Evolutionary conservation across 345 rosid species (phyloP).

Genomic region (Psidium friedrichsthalianum): DNA sequence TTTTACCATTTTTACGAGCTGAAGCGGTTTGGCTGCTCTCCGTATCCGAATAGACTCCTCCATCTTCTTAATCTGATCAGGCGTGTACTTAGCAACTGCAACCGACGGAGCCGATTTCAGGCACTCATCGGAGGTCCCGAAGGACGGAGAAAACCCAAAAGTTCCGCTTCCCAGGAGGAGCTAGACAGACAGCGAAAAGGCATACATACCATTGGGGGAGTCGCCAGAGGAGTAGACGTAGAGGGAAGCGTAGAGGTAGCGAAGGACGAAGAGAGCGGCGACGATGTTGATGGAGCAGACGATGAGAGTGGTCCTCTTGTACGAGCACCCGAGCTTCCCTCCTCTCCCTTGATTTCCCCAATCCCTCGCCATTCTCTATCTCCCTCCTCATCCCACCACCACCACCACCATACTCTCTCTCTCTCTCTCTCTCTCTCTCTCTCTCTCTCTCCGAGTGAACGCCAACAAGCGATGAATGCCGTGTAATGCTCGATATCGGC

Average conservation of each 20-base stretch:
- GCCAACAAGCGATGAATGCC: too few relatives aligned
- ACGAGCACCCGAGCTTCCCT: constrained; percentile 33
- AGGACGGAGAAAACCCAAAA: background rate
- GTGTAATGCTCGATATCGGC: background rate
- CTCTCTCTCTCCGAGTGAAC: background rate
- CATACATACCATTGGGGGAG: constrained; percentile 21
- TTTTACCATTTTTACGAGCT: constrained; percentile 58
- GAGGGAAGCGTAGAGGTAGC: constrained; percentile 71
- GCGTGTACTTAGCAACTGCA: constrained; percentile 57
- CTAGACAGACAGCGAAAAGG: background rate
- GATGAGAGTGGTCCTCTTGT: constrained; percentile 64
- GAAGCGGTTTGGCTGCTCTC: constrained; percentile 45
- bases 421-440: background rate
- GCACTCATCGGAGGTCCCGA: background rate
- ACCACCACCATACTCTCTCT: background rate
- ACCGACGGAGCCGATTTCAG: background rate
- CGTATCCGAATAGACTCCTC: constrained; percentile 86
- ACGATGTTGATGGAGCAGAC: constrained; percentile 86
- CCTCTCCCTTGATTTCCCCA: constrained; percentile 31
- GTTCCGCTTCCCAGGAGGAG: background rate
- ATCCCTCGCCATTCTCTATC: constrained; percentile 39
- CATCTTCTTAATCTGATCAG: constrained; percentile 83
- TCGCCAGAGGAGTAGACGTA: constrained; percentile 47
- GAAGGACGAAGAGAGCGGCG: constrained; percentile 84
- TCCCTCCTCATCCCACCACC: constrained; percentile 42